Evolutionary conservation across 2,329 filamentous ascomycete genomes (phyloP).

Genomic region (Cercospora sesami): DNA sequence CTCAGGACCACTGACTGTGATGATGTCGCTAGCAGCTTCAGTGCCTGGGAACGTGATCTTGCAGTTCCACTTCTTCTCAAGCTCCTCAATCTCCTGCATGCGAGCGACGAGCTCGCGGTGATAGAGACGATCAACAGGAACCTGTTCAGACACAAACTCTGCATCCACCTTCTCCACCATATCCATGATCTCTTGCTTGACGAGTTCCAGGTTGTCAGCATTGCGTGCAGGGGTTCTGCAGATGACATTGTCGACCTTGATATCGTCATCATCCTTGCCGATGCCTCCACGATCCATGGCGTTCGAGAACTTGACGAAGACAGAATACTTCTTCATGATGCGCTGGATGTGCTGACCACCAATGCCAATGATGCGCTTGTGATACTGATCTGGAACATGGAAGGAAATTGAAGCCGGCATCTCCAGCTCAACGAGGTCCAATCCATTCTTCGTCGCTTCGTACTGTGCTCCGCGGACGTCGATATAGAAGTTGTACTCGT

Average conservation of each 20-base stretch:
- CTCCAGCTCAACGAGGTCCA: constrained; percentile 93
- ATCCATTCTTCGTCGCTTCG: constrained; percentile 88
- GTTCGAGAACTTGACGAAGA: constrained; percentile 99
- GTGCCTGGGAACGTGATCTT: constrained; percentile 98
- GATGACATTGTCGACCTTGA: constrained; percentile 98
- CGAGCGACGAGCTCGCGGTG: constrained; percentile 90
- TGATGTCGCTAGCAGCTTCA: constrained; percentile 93
- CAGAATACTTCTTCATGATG: constrained; percentile 99
- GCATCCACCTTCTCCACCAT: constrained; percentile 99
- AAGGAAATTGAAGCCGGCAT: constrained; percentile 99
- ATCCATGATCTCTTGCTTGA: constrained; percentile 98
- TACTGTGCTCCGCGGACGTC: constrained; percentile 92
- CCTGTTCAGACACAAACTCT: constrained; percentile 91
- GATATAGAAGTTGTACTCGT: constrained; percentile 99
- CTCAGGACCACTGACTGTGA: constrained; percentile 92
- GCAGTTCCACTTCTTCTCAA: constrained; percentile 99
- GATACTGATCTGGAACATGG: constrained; percentile 97
- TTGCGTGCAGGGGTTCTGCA: constrained; percentile 96
- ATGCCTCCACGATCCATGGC: constrained; percentile 96
- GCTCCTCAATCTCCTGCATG: constrained; percentile 83
- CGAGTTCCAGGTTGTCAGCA: constrained; percentile 91
- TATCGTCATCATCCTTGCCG: constrained; percentile 94
- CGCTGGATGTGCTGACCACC: constrained; percentile 98
- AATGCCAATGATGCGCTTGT: constrained; percentile 98
- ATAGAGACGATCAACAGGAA: constrained; percentile 90